Evolutionary conservation across 176 grass and related monocot genomes (phyloP), one percentile per base, ranked within the genome.

Genomic region (Triticum turgidum): DNA sequence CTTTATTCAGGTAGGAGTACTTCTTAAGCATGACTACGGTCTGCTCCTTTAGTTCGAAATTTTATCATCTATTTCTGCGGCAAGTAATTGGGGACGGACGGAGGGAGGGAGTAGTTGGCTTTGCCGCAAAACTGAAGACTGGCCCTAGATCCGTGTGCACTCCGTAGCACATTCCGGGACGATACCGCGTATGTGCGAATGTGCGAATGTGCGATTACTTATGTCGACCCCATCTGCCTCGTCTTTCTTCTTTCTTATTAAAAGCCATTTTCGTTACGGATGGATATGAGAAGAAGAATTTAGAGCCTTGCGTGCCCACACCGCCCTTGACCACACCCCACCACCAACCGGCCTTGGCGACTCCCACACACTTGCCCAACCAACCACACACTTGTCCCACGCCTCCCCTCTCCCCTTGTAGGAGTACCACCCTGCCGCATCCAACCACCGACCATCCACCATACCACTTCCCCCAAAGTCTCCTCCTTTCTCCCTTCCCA

Each of bases 351-450:
- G 25, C 25, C 7, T 93, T 88, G 81, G 73, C 58, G 65, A 73
- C 35, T 83, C 80, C 89, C 84, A 83, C 89, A 90, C 73, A 74
- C 66, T 68, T 87, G 44, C 67, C 73, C 80, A 90, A 47, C 44
- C 44, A 47, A 47, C 44, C 44, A 12, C 89, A 90, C 88, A 82
- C 64, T 47, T 2, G 51, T 12, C 18, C 51, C 77, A 47, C 63
- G 17, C 30, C 10, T 17, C 32, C 38, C 38, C 14, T 34, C 54
- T 21, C 71, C 47, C 38, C 44, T 12, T 47, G 44, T 12, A 47
- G 0, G 9, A 44, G 41, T 45, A 45, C 9, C 3, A 47, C 5
- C 34, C 61, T 62, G 69, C 54, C 25, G 88, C 34, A 34, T 39
- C 66, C 88, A 58, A 47, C 30, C 68, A 64, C 83, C 88, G 86